Conservation (phyloP, 2,329 filamentous ascomycete genomes). For the Epicoccum sorghinum region DNA sequence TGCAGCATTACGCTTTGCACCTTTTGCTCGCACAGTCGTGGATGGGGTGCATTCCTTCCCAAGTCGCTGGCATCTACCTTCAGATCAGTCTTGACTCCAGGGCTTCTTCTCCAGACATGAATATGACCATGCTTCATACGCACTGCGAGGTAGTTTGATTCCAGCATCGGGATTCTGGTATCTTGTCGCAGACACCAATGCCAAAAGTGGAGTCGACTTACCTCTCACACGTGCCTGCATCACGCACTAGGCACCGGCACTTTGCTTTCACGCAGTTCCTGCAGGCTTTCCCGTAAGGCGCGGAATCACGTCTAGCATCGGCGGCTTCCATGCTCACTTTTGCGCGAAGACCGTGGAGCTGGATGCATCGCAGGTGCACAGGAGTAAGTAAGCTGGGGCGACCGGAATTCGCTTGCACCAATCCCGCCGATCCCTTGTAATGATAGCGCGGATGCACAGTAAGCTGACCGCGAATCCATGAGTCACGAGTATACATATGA, state of each 20-base stretch:
- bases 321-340: conserved; percentile 20
- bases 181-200: no score
- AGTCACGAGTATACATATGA: no score
- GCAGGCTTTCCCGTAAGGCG: conserved; percentile 37
- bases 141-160: no score
- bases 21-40: conserved; percentile 13
- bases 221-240: conserved; percentile 30
- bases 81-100: not conserved
- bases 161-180: no score
- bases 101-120: not conserved
- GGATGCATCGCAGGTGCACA: not conserved
- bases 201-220: conserved; percentile 6
- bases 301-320: conserved; percentile 21
- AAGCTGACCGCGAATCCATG: no score
- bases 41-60: conserved; percentile 22
- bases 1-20: conserved; percentile 1
- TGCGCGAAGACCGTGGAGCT: conserved; percentile 3
- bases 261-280: conserved; percentile 33
- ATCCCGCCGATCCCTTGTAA: conserved; percentile 1
- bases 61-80: conserved; percentile 23
- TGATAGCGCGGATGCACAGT: no score
- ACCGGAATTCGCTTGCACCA: conserved; percentile 9
- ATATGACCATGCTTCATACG: not conserved
- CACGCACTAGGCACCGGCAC: conserved; percentile 29
- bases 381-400: conserved; percentile 1